phyloP scores from a whole-genome alignment of 1,284 basidiomycete genomes.

The Irpex sp. region DNA sequence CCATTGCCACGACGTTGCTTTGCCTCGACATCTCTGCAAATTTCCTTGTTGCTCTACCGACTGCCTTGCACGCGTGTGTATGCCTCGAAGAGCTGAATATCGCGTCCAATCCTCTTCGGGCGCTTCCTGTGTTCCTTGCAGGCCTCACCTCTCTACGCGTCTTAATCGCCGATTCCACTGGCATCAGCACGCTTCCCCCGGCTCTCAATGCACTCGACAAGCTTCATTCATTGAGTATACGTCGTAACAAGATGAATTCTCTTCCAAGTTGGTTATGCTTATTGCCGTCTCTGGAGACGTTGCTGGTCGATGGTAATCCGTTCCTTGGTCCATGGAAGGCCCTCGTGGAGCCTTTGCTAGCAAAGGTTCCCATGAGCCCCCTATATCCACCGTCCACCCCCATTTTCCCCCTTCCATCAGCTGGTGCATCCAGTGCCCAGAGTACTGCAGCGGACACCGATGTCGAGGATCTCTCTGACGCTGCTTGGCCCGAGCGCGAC shows the following conservation, averaged over 20 bases:
- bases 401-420: constrained; percentile 48
- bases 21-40: constrained; percentile 90
- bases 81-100: constrained; percentile 93
- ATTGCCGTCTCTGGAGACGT: constrained; percentile 76
- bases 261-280: constrained; percentile 93
- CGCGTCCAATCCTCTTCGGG: constrained; percentile 84
- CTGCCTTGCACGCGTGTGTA: constrained; percentile 71
- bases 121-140: constrained; percentile 80
- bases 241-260: constrained; percentile 85
- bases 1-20: constrained; percentile 73
- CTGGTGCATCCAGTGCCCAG: constrained; percentile 32
- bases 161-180: constrained; percentile 86
- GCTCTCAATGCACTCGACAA: constrained; percentile 65
- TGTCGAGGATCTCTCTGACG: constrained; percentile 52
- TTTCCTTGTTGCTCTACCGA: constrained; percentile 78
- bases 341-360: constrained; percentile 77
- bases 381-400: constrained; percentile 67
- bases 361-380: constrained; percentile 56
- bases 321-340: constrained; percentile 91
- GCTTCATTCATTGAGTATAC: constrained; percentile 84
- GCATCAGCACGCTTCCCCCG: constrained; percentile 71
- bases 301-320: constrained; percentile 91
- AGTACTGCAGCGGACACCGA: constrained; percentile 43
- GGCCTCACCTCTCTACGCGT: constrained; percentile 78
- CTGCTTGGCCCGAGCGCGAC: constrained; percentile 23